Percentiles rank a stretch among this genome's conserved stretches.
Conservation (phyloP, 306 rosid species). For the Quercus aquifolioides region DNA sequence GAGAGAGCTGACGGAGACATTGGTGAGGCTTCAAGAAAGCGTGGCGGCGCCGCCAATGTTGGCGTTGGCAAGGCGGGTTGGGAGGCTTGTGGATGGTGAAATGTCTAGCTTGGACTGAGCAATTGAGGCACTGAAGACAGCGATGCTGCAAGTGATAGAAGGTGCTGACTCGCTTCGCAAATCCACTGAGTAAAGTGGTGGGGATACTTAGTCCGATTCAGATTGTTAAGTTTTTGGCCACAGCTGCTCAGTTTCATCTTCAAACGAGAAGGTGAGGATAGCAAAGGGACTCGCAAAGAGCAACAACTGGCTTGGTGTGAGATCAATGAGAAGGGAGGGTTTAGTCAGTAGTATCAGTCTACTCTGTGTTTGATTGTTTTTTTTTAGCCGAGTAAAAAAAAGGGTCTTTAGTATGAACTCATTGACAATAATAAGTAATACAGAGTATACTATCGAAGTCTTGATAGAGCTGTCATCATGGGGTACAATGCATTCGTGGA, state of each 20-base stretch:
- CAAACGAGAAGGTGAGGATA: slow-evolving; percentile 21
- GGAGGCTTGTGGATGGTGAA: slow-evolving; percentile 21
- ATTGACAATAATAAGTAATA: too few relatives aligned
- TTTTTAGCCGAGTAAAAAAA: too few relatives aligned
- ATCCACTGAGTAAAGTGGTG: slow-evolving; percentile 25
- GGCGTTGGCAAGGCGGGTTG: slow-evolving; percentile 3
- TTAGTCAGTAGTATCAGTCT: too few relatives aligned
- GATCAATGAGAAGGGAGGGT: too few relatives aligned
- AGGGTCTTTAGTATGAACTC: too few relatives aligned
- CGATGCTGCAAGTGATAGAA: slow-evolving; percentile 15
- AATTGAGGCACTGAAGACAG: slow-evolving; percentile 22
- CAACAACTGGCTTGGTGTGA: too few relatives aligned
- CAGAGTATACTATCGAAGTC: rapidly evolving
- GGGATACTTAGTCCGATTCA: slow-evolving; percentile 28
- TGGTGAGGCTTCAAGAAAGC: slow-evolving; percentile 39
- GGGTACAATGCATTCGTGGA: too few relatives aligned
- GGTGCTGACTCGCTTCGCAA: slow-evolving; percentile 24
- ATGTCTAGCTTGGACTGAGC: slow-evolving; percentile 12
- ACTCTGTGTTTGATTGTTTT: too few relatives aligned
- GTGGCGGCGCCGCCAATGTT: slow-evolving; percentile 28
- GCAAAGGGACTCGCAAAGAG: neutral
- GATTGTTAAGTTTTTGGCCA: slow-evolving; percentile 34
- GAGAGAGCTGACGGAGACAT: slow-evolving; percentile 18
- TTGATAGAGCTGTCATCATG: rapidly evolving
- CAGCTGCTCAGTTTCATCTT: slow-evolving; percentile 32